Evolutionary conservation across 1,284 basidiomycete genomes (phyloP).

Genomic region (Laetiporus sulphureus): DNA sequence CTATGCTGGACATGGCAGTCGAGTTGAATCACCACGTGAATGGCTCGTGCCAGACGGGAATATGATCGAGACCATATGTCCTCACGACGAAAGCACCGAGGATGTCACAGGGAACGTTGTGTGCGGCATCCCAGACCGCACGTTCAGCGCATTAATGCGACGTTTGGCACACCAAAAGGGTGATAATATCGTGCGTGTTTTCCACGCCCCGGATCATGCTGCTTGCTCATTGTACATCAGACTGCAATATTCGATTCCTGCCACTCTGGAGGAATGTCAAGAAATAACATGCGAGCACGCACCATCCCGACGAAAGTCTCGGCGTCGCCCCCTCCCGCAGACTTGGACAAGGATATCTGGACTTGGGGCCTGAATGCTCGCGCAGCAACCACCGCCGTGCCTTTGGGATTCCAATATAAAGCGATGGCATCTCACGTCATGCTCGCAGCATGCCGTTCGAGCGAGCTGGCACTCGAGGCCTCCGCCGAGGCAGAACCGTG

Average conservation of each 20-base stretch:
- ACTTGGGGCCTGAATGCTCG: neutral
- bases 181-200: slow-evolving; percentile 9
- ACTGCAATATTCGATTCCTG: slow-evolving; percentile 12
- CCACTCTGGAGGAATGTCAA: slow-evolving; percentile 9
- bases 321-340: neutral
- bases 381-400: neutral
- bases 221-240: neutral
- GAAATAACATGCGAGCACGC: neutral
- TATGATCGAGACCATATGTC: slow-evolving; percentile 7
- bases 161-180: slow-evolving; percentile 6
- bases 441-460: slow-evolving; percentile 9
- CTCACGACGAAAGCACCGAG: slow-evolving; percentile 2
- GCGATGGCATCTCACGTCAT: slow-evolving; percentile 11
- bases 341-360: neutral
- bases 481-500: neutral
- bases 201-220: neutral
- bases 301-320: neutral
- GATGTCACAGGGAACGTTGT: neutral
- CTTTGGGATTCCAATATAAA: slow-evolving; percentile 4
- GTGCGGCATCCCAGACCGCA: slow-evolving; percentile 9
- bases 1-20: slow-evolving; percentile 7
- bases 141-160: slow-evolving; percentile 7
- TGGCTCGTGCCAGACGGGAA: slow-evolving; percentile 1
- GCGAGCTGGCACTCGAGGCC: slow-evolving; percentile 6
- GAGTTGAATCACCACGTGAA: neutral